Conservation (phyloP, 352 stramenopile species). For the Peronosclerospora sorghi region DNA sequence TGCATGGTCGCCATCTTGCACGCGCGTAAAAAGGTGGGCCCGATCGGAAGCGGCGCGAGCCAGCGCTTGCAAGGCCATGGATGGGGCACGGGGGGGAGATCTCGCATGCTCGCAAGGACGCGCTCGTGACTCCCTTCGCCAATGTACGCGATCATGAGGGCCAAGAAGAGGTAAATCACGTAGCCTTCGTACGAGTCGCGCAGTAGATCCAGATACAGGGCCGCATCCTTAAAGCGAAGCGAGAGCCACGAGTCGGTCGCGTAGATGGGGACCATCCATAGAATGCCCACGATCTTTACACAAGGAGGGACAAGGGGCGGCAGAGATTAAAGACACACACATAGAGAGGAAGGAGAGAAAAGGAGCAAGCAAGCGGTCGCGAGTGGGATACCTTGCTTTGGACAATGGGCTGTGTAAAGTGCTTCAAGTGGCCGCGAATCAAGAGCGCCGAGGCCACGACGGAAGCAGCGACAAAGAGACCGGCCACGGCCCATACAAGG, state of each 20-base stretch:
- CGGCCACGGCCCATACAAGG: conserved; percentile 77
- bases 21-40: conserved; percentile 82
- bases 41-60: conserved; percentile 64
- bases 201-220: conserved; percentile 89
- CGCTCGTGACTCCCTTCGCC: conserved; percentile 85
- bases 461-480: conserved; percentile 83
- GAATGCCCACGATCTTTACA: conserved; percentile 90
- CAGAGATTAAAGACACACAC: not conserved
- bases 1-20: conserved; percentile 94
- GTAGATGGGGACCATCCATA: conserved; percentile 99
- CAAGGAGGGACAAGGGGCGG: not conserved
- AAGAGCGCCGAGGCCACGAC: conserved; percentile 85
- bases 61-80: conserved; percentile 67
- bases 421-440: conserved; percentile 84
- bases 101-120: conserved; percentile 41
- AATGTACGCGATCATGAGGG: conserved; percentile 93
- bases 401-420: conserved; percentile 89
- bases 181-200: conserved; percentile 98
- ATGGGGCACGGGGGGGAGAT: conserved; percentile 56
- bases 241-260: conserved; percentile 94
- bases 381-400: conserved; percentile 85
- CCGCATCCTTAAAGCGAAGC: conserved; percentile 90
- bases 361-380: not conserved
- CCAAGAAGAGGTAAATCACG: conserved; percentile 96
- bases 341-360: not conserved